Evolutionary conservation across 1,284 basidiomycete species (phyloP).

Genomic region (Phaffia rhodozyma): DNA sequence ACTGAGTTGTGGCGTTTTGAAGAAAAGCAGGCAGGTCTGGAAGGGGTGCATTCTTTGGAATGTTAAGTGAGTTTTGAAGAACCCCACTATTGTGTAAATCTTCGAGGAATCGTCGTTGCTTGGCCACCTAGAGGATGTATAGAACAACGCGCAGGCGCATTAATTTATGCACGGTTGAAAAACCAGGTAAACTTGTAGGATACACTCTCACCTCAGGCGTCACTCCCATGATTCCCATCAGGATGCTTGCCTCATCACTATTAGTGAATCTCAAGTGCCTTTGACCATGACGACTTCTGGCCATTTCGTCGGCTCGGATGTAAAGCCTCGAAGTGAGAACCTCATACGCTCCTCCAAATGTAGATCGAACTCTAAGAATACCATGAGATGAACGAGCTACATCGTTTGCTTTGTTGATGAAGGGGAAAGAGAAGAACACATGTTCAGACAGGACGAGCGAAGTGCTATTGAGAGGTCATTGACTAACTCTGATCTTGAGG

Average conservation of each 20-base stretch:
- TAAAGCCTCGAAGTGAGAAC: constrained; percentile 64
- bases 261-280: constrained; percentile 24
- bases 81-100: constrained; percentile 54
- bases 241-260: constrained; percentile 57
- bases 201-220: constrained; percentile 55
- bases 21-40: constrained; percentile 8
- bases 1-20: background rate
- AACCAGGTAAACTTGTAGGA: constrained; percentile 10
- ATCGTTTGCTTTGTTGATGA: constrained; percentile 59
- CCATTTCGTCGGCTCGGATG: constrained; percentile 46
- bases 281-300: constrained; percentile 44
- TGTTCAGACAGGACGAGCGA: background rate
- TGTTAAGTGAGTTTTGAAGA: constrained; percentile 32
- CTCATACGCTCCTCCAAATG: constrained; percentile 73
- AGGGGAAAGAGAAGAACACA: constrained; percentile 7
- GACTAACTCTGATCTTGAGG: constrained; percentile 79
- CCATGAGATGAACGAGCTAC: constrained; percentile 80
- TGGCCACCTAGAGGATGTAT: constrained; percentile 46
- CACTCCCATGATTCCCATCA: constrained; percentile 67
- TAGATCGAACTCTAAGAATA: constrained; percentile 66
- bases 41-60: constrained; percentile 20
- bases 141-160: constrained; percentile 2
- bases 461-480: too few species aligned
- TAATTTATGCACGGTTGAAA: background rate
- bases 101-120: constrained; percentile 53